Conservation (phyloP, 2,329 filamentous ascomycete species). For the Huntiella omanensis region DNA sequence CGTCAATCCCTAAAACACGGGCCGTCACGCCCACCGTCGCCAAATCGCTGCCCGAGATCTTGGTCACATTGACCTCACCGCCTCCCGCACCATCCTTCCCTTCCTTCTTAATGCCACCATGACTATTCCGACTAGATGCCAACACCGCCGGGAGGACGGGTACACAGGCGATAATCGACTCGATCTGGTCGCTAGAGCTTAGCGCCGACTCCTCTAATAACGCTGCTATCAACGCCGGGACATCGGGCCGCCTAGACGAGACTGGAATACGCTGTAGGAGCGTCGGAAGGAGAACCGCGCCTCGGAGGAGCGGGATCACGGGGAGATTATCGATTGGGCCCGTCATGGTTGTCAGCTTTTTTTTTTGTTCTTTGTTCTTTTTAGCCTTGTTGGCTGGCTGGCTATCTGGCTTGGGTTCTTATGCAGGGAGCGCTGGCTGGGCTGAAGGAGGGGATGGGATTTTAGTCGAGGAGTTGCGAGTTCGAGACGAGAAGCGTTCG, state of each 20-base stretch:
- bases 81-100: constrained; percentile 27
- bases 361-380: too few species aligned
- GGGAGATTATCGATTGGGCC: constrained; percentile 29
- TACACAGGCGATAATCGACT: constrained; percentile 66
- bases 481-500: too few species aligned
- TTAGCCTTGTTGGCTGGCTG: too few species aligned
- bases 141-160: constrained; percentile 63
- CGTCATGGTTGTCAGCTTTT: not conserved
- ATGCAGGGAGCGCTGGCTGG: too few species aligned
- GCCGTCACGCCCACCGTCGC: constrained; percentile 69
- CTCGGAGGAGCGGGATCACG: constrained; percentile 64
- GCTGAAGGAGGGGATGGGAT: too few species aligned
- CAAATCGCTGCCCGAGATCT: constrained; percentile 50
- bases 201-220: constrained; percentile 61
- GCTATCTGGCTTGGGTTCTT: too few species aligned
- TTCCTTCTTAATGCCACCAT: constrained; percentile 50
- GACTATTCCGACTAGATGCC: constrained; percentile 26
- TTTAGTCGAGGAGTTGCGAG: too few species aligned
- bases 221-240: constrained; percentile 69
- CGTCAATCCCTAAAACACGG: constrained; percentile 59
- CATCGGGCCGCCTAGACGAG: constrained; percentile 60
- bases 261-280: constrained; percentile 72
- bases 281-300: constrained; percentile 68
- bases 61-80: constrained; percentile 35
- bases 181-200: constrained; percentile 43